Percentiles rank a stretch among this genome's conserved stretches.
These are phyloP conservation scores for Phytophthora europaea DNA, from an alignment of 352 stramenopile species.

Conservation along the genomic window DNA sequence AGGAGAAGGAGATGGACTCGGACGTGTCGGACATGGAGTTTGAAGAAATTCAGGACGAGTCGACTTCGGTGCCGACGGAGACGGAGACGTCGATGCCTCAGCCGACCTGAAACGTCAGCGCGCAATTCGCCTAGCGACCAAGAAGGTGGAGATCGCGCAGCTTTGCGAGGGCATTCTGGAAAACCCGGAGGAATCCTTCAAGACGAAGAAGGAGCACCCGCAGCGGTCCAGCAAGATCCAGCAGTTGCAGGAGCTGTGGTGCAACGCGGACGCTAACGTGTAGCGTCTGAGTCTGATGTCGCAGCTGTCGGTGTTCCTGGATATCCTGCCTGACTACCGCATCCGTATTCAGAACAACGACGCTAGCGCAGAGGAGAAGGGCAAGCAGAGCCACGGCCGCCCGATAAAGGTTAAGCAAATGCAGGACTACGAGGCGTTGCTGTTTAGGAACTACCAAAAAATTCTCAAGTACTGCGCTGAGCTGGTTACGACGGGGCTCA, in stretches of 20 bases:
- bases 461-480: constrained; percentile 84
- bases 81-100: constrained; percentile 8
- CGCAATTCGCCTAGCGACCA: constrained; percentile 70
- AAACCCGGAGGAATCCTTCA: constrained; percentile 87
- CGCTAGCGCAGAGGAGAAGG: constrained; percentile 65
- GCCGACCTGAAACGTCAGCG: constrained; percentile 73
- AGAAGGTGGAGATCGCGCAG: constrained; percentile 92
- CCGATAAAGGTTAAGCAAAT: constrained; percentile 88
- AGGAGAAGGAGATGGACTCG: constrained; percentile 61
- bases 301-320: constrained; percentile 95
- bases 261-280: constrained; percentile 79
- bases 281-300: constrained; percentile 93
- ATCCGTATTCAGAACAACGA: constrained; percentile 93
- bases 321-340: constrained; percentile 96
- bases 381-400: constrained; percentile 87
- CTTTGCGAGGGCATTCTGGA: constrained; percentile 92
- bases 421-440: constrained; percentile 80
- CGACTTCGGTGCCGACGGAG: constrained; percentile 11
- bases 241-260: constrained; percentile 76
- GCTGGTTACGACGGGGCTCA: constrained; percentile 67
- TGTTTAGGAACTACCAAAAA: constrained; percentile 88
- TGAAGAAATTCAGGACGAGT: constrained; percentile 65
- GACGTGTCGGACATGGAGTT: constrained; percentile 89
- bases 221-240: constrained; percentile 84
- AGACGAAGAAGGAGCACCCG: constrained; percentile 89